These are phyloP conservation scores for Penicillium ucsense DNA, from an alignment of 495 filamentous ascomycete genomes.

Conservation along the genomic window DNA sequence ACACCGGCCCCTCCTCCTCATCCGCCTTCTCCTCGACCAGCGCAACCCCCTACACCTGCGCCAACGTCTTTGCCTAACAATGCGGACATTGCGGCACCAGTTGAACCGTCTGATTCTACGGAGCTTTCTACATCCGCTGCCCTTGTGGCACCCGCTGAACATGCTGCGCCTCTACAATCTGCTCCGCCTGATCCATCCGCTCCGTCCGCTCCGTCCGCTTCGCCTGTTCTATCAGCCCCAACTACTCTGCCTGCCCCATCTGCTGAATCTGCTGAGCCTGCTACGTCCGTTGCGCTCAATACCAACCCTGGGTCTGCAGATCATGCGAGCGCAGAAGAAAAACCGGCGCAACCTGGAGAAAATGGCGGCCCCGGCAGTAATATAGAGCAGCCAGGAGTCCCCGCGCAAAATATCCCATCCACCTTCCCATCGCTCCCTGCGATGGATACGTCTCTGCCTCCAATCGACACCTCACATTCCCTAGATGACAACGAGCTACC, in stretches of 20 bases:
- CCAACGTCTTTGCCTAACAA: too few relatives aligned
- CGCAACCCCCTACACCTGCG: too few relatives aligned
- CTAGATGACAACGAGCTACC: constrained; percentile 20
- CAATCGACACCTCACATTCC: constrained; percentile 11
- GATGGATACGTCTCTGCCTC: constrained; percentile 13
- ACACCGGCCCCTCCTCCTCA: not conserved
- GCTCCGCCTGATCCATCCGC: not conserved
- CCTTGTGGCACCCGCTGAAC: not conserved
- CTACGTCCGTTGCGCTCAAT: not conserved
- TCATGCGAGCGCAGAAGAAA: too few relatives aligned
- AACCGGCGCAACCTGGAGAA: too few relatives aligned
- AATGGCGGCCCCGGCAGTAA: too few relatives aligned
- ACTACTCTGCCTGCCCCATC: not conserved
- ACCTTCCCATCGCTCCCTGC: constrained; percentile 10
- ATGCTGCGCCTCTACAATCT: not conserved
- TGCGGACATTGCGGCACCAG: too few relatives aligned
- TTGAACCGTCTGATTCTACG: not conserved
- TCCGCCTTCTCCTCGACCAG: too few relatives aligned
- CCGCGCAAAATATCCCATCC: too few relatives aligned
- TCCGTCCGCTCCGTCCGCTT: not conserved
- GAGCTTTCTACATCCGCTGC: not conserved
- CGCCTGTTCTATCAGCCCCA: not conserved
- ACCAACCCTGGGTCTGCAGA: not conserved
- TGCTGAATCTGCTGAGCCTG: not conserved
- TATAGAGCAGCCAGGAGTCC: too few relatives aligned